Evolutionary conservation across 2,329 filamentous ascomycete genomes (phyloP), one percentile per base, ranked within the genome.

Genomic region (Alternaria viburni): DNA sequence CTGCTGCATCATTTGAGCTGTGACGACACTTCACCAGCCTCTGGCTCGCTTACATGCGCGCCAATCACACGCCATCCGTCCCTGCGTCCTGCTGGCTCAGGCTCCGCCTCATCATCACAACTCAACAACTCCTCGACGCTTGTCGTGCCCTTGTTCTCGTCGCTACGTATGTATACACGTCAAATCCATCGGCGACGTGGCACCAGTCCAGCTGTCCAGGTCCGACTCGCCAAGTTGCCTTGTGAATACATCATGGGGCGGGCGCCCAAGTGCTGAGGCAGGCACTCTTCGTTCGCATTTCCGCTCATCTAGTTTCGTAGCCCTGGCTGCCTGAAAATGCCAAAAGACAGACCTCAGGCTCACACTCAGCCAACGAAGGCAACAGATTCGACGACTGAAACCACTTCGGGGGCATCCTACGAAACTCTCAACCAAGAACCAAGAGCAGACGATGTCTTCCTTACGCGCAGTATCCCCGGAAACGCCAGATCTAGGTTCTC

Each of bases 21-120:
- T 59, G 59, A 61, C 30, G 58, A 62, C 47, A 59, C 59, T 62
- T 62, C 59, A 62, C 59, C 58, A 26, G 52, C 47, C 58, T 57
- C 30, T 26, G 25, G 45, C 51, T 54, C 41, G 59, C 59, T 54
- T 52, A 26, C 41, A 57, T 23, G 25, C 30, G n/a, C 30, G 46
- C 59, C 59, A 62, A 62, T 62, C 55, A 62, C 43, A 30, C 17
- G 49, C 15, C 41, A 30, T 4, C 25, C 30, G 59, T 52, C 45
- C 59, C 59, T 59, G 59, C 49, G 17, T 62, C 55, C 57, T 58
- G 55, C 47, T 44, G 49, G 59, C 59, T 59, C 45, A 58, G 41
- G 30, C 52, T 57, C 55, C 43, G 47, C 55, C 55, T 43, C 55
- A 59, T 62, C 47, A 43, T 21, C 41, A 44, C 41, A 17, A 54